Conservation (phyloP, 2,329 filamentous ascomycete species). For the Neoscytalidium dimidiatum region DNA sequence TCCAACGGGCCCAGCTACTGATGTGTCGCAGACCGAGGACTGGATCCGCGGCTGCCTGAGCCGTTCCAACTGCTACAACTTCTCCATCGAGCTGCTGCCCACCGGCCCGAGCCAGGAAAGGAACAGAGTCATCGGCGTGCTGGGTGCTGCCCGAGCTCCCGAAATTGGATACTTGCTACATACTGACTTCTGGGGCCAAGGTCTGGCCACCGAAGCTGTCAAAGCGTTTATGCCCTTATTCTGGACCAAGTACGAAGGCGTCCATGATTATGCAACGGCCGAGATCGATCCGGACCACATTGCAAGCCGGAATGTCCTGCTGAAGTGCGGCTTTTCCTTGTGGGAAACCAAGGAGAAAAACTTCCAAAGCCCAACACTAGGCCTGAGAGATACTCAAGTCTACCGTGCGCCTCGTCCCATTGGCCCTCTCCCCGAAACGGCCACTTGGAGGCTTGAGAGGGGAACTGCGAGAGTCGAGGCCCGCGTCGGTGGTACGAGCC, state of each 20-base stretch:
- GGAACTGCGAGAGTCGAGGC: neutral
- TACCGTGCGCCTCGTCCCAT: conserved; percentile 34
- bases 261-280: conserved; percentile 33
- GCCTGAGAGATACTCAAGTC: conserved; percentile 38
- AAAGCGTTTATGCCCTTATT: conserved; percentile 43
- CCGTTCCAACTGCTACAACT: conserved; percentile 55
- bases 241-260: conserved; percentile 39
- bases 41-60: conserved; percentile 44
- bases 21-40: conserved; percentile 24
- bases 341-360: conserved; percentile 46
- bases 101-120: conserved; percentile 2
- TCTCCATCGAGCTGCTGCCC: conserved; percentile 52
- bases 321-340: conserved; percentile 57
- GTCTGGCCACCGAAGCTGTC: conserved; percentile 48
- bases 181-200: conserved; percentile 40
- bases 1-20: conserved; percentile 16
- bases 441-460: neutral
- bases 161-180: conserved; percentile 48
- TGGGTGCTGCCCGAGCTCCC: conserved; percentile 44
- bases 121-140: conserved; percentile 42
- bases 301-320: conserved; percentile 58
- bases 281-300: conserved; percentile 52
- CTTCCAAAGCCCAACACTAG: conserved; percentile 39
- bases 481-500: neutral
- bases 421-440: neutral